Conservation (phyloP, 371 early-diverging fungal species). For the Mucor circinelloides region DNA sequence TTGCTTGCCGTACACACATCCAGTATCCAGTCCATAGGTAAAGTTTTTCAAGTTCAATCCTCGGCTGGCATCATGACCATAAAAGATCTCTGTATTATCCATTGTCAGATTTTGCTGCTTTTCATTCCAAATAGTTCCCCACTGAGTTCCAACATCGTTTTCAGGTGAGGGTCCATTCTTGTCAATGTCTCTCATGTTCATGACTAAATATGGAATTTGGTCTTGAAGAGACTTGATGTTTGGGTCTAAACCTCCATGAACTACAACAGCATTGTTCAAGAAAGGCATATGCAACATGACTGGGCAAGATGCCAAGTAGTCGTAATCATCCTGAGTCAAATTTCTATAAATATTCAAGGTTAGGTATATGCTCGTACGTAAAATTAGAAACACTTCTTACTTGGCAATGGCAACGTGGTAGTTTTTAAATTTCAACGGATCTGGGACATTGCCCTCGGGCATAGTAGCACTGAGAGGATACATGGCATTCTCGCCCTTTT, state of each 20-base stretch:
- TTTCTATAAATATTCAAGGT: conserved; percentile 16
- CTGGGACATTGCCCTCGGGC: conserved; percentile 42
- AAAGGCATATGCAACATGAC: conserved; percentile 58
- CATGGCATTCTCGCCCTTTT: conserved; percentile 32
- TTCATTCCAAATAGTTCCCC: conserved; percentile 52
- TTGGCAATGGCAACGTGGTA: conserved; percentile 45
- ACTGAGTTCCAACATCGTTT: conserved; percentile 49
- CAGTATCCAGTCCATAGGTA: conserved; percentile 68
- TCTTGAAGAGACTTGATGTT: conserved; percentile 20
- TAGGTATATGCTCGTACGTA: not conserved
- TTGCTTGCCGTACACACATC: conserved; percentile 68
- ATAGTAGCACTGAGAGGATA: conserved; percentile 23
- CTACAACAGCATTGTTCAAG: conserved; percentile 58
- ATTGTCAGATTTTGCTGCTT: conserved; percentile 22
- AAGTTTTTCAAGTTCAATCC: conserved; percentile 55
- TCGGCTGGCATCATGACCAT: conserved; percentile 73
- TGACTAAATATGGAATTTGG: conserved; percentile 53
- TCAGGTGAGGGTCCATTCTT: conserved; percentile 36
- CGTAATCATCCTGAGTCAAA: conserved; percentile 56
- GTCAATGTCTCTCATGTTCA: conserved; percentile 64
- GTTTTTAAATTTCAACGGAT: conserved; percentile 43
- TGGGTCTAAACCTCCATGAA: conserved; percentile 74
- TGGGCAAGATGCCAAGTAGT: conserved; percentile 63
- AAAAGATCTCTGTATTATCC: conserved; percentile 44
- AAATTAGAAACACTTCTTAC: conserved; percentile 20